A percentile compares a stretch with the other conserved stretches of the same genome.
Evolutionary conservation across 371 early-diverging fungal species (phyloP).

Genomic region (Mortierella sp.): DNA sequence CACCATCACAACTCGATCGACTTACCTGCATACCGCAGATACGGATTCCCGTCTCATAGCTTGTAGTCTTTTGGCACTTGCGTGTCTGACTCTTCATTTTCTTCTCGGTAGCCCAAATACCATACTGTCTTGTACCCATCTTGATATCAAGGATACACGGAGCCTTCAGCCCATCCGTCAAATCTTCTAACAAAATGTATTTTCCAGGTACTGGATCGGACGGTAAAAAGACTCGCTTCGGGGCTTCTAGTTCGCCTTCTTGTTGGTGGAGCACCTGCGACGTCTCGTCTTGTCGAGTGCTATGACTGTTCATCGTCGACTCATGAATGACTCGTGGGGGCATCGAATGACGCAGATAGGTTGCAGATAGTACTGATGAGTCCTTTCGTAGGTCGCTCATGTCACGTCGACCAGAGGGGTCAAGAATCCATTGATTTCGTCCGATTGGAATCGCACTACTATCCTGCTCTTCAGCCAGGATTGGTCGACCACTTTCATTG

Average conservation of each 20-base stretch:
- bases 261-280: conserved; percentile 1
- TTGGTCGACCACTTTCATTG: conserved; percentile 5
- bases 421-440: conserved; percentile 47
- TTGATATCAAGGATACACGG: conserved; percentile 97
- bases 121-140: conserved; percentile 98
- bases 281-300: neutral
- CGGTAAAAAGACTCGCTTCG: conserved; percentile 41
- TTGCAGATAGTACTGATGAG: neutral
- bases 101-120: conserved; percentile 83
- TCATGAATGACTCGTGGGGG: no score
- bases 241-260: neutral
- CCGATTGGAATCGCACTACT: conserved; percentile 16
- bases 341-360: conserved; percentile 1
- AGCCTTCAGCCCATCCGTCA: conserved; percentile 85
- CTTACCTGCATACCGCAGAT: conserved; percentile 97
- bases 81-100: conserved; percentile 88
- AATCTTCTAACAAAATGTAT: conserved; percentile 90
- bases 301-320: no score
- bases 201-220: conserved; percentile 64
- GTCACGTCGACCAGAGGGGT: conserved; percentile 22
- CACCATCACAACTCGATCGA: neutral
- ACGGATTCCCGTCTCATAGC: conserved; percentile 89
- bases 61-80: conserved; percentile 93
- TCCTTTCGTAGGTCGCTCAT: conserved; percentile 18
- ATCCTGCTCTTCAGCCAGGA: conserved; percentile 6